These are phyloP conservation scores for Eimeria zaria DNA, from an alignment of 169 alveolate species.

Conservation along the genomic window DNA sequence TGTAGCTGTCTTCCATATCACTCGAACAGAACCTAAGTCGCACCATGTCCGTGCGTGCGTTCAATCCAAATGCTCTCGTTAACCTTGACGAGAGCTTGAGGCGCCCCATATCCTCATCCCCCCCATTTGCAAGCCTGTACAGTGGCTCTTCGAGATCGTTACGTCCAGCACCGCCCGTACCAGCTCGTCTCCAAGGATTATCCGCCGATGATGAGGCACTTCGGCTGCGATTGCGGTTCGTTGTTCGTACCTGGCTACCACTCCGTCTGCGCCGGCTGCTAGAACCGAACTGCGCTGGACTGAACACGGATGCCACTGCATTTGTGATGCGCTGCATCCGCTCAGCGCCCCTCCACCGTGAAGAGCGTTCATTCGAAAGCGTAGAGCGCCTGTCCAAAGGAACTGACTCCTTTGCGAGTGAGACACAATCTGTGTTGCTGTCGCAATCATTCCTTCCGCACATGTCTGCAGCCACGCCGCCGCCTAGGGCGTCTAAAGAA, in stretches of 20 bases:
- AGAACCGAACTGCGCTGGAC: constrained; percentile 55
- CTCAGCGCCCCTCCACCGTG: constrained; percentile 62
- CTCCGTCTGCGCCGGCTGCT: constrained; percentile 40
- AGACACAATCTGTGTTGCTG: constrained; percentile 30
- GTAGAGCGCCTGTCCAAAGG: constrained; percentile 47
- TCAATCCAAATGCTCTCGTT: constrained; percentile 56
- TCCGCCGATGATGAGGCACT: constrained; percentile 56
- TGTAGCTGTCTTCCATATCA: constrained; percentile 78
- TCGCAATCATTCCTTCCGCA: constrained; percentile 30
- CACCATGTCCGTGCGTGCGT: constrained; percentile 68
- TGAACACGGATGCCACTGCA: constrained; percentile 47
- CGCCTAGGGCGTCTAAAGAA: constrained; percentile 55
- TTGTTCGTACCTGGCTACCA: constrained; percentile 4
- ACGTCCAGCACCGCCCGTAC: constrained; percentile 58
- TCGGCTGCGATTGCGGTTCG: constrained; percentile 52
- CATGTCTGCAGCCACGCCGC: not conserved
- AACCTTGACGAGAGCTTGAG: constrained; percentile 28
- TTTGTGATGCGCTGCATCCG: constrained; percentile 77
- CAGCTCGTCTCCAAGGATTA: constrained; percentile 37
- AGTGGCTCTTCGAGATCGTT: constrained; percentile 51
- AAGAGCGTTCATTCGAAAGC: constrained; percentile 50
- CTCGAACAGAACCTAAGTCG: constrained; percentile 65
- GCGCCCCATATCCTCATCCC: constrained; percentile 45
- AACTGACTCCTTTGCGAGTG: constrained; percentile 39
- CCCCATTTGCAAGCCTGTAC: constrained; percentile 39